Percentiles rank a stretch among this genome's conserved stretches.
phyloP scores from a whole-genome alignment of 257 asterid genomes.

The Jacaranda copaia region DNA sequence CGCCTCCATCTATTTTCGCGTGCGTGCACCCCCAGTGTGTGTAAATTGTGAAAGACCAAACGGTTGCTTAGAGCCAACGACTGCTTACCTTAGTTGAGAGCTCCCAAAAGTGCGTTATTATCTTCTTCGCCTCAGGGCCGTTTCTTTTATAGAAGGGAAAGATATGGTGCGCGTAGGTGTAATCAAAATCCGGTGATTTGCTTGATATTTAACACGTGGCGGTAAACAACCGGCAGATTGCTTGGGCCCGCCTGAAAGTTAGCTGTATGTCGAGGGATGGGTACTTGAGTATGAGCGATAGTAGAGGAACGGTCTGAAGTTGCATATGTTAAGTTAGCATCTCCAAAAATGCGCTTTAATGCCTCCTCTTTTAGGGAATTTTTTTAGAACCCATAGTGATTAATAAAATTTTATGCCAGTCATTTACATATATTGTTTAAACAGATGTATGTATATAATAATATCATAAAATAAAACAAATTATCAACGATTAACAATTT shows the following conservation, averaged over 20 bases:
- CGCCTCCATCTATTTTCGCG: constrained; percentile 63
- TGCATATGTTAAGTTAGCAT: too few relatives aligned
- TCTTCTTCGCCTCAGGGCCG: constrained; percentile 30
- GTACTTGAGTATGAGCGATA: background rate
- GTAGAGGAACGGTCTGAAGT: background rate
- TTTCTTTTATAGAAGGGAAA: constrained; percentile 9
- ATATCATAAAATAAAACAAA: too few relatives aligned
- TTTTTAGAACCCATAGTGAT: too few relatives aligned
- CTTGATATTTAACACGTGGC: background rate
- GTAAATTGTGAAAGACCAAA: constrained; percentile 31
- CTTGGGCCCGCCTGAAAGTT: too few relatives aligned
- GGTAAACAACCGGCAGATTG: background rate
- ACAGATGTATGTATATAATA: too few relatives aligned
- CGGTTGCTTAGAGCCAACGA: constrained; percentile 71
- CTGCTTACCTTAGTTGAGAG: constrained; percentile 44
- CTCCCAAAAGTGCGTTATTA: constrained; percentile 26
- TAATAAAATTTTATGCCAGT: too few relatives aligned
- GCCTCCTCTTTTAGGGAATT: background rate
- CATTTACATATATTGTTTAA: too few relatives aligned
- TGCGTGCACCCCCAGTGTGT: constrained; percentile 31
- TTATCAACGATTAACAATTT: too few relatives aligned
- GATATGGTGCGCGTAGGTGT: background rate
- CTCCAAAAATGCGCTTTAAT: background rate
- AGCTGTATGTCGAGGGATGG: too few relatives aligned
- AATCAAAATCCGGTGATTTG: background rate